Evolutionary conservation across 2,329 filamentous ascomycete species (phyloP).

Genomic region (Rasamsonia emersonii): DNA sequence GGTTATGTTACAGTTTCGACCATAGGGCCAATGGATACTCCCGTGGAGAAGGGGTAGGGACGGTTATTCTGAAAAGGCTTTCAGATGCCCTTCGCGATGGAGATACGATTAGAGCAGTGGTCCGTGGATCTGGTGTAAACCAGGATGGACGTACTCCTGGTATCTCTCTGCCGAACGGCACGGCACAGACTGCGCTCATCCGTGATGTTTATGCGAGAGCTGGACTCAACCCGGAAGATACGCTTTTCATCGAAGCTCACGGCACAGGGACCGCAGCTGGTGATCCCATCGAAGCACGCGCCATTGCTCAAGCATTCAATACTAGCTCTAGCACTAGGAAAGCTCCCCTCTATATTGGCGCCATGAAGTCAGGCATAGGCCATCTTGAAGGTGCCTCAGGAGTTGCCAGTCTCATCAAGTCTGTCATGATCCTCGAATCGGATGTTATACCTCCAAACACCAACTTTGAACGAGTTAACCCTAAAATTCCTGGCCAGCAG

Average conservation of each 20-base stretch:
- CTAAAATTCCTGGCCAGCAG: slow-evolving; percentile 13
- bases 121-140: slow-evolving; percentile 27
- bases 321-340: background rate
- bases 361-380: slow-evolving; percentile 21
- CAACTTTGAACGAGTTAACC: slow-evolving; percentile 16
- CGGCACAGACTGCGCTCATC: slow-evolving; percentile 30
- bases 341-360: slow-evolving; percentile 12
- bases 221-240: slow-evolving; percentile 36
- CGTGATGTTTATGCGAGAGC: slow-evolving; percentile 35
- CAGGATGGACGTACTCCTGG: slow-evolving; percentile 19
- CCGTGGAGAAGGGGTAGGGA: slow-evolving; percentile 53
- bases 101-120: slow-evolving; percentile 38
- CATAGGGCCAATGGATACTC: slow-evolving; percentile 55
- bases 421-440: slow-evolving; percentile 16
- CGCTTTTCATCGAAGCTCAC: slow-evolving; percentile 47
- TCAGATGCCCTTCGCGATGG: slow-evolving; percentile 49
- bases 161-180: slow-evolving; percentile 10
- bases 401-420: slow-evolving; percentile 18
- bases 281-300: slow-evolving; percentile 37
- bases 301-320: slow-evolving; percentile 21
- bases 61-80: slow-evolving; percentile 51
- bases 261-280: slow-evolving; percentile 38
- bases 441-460: slow-evolving; percentile 18
- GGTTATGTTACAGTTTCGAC: slow-evolving; percentile 46
- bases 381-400: slow-evolving; percentile 19